Conservation (phyloP, 2,329 filamentous ascomycete genomes). For the Neopestalotiopsis sp. region DNA sequence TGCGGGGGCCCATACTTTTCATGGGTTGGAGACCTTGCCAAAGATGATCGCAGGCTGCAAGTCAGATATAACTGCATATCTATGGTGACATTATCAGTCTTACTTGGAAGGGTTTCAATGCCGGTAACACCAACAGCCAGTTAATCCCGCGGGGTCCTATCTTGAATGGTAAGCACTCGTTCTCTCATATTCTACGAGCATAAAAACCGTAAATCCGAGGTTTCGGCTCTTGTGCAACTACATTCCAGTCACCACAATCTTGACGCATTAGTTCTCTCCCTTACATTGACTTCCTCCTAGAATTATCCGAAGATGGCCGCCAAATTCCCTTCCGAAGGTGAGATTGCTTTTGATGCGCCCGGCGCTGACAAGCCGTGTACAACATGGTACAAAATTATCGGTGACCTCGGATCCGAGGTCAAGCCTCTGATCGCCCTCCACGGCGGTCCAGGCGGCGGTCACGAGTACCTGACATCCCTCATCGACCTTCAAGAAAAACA, state of each 20-base stretch:
- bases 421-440: conserved; percentile 22
- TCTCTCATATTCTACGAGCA: too few relatives aligned
- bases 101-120: not conserved
- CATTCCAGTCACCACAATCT: not conserved
- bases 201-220: too few relatives aligned
- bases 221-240: too few relatives aligned
- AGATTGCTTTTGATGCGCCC: conserved; percentile 24
- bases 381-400: conserved; percentile 26
- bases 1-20: too few relatives aligned
- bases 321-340: conserved; percentile 12
- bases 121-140: not conserved
- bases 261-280: not conserved
- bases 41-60: not conserved
- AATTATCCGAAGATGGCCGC: not conserved
- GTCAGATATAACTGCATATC: not conserved
- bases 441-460: conserved; percentile 28
- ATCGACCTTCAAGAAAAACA: conserved; percentile 17
- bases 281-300: not conserved
- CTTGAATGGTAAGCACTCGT: not conserved
- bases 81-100: not conserved
- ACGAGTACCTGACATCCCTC: conserved; percentile 25
- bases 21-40: not conserved
- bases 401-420: conserved; percentile 20
- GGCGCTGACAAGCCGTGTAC: conserved; percentile 24
- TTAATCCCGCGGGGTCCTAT: not conserved